Evolutionary conservation across 2,329 filamentous ascomycete species (phyloP).

Genomic region (Tetracladium maxilliforme): DNA sequence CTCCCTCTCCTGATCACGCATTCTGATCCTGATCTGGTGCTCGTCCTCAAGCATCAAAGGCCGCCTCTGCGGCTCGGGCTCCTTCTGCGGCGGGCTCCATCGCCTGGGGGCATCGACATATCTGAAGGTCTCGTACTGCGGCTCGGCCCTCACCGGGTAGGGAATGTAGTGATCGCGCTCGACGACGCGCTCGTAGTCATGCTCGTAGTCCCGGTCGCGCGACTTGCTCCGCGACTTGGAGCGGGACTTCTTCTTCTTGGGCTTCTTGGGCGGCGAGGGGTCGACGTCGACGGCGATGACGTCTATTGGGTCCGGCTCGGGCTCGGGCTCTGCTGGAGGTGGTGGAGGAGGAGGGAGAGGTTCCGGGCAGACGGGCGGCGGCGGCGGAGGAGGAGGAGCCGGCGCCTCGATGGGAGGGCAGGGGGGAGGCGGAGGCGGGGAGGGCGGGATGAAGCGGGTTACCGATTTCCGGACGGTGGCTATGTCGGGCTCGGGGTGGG

Average conservation of each 20-base stretch:
- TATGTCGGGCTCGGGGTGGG: no score
- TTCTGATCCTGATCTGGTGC: no score
- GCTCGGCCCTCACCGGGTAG: slow-evolving; percentile 15
- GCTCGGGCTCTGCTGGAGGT: slow-evolving; percentile 8
- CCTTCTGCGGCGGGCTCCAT: slow-evolving; percentile 15
- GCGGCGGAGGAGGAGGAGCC: not conserved
- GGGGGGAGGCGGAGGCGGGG: no score
- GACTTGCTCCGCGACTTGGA: slow-evolving; percentile 14
- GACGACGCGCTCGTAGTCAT: slow-evolving; percentile 34
- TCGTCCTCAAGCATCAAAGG: no score
- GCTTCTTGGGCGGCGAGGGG: slow-evolving; percentile 8
- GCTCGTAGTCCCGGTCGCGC: slow-evolving; percentile 15
- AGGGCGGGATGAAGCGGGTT: no score
- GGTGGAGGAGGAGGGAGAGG: slow-evolving; percentile 10
- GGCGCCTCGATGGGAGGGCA: not conserved
- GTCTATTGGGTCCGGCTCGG: slow-evolving; percentile 10
- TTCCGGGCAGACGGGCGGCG: no score
- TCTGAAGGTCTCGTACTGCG: slow-evolving; percentile 31
- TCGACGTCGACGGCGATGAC: slow-evolving; percentile 14
- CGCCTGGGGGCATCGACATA: slow-evolving; percentile 34
- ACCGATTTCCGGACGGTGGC: no score
- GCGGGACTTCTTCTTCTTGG: slow-evolving; percentile 8
- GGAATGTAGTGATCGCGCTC: slow-evolving; percentile 32
- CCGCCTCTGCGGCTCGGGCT: slow-evolving; percentile 16
- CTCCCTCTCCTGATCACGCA: no score